Conservation (phyloP, 164 flowering plant genomes). For the Tetrastigma voinierianum region DNA sequence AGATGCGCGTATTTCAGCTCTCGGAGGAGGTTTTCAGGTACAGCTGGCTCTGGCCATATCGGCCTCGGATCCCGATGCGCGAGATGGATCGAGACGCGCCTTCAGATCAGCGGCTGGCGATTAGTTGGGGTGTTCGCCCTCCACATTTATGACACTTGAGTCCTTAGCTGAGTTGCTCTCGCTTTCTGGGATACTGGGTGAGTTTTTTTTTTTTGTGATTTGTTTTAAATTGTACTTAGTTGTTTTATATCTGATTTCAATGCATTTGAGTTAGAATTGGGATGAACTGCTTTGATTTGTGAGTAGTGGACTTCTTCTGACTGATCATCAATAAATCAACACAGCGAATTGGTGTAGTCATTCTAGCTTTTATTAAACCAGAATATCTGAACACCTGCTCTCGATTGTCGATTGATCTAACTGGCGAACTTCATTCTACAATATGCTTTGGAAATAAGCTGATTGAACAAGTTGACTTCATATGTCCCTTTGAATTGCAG, state of each 20-base stretch:
- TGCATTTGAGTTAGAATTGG: background rate
- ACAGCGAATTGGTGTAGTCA: background rate
- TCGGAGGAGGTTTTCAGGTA: constrained; percentile 93
- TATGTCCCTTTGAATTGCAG: too few species aligned
- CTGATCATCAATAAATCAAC: too few species aligned
- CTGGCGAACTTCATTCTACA: too few species aligned
- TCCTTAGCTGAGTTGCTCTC: constrained; percentile 61
- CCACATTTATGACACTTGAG: constrained; percentile 31
- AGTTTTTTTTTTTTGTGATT: background rate
- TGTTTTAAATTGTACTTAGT: background rate
- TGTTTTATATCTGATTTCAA: background rate
- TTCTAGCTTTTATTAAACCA: background rate
- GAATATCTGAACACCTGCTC: too few species aligned
- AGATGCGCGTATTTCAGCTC: constrained; percentile 43
- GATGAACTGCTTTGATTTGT: background rate
- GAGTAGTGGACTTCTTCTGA: background rate
- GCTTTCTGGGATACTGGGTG: constrained; percentile 91
- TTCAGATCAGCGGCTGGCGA: constrained; percentile 94
- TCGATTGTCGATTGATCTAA: too few species aligned
- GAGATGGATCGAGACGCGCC: constrained; percentile 68
- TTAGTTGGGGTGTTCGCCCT: constrained; percentile 69
- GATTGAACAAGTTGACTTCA: too few species aligned
- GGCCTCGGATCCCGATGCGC: constrained; percentile 70
- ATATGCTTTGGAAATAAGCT: too few species aligned
- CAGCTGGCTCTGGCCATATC: constrained; percentile 96